phyloP scores from a whole-genome alignment of 2,329 filamentous ascomycete genomes.

The Cryphonectria carpinicola region DNA sequence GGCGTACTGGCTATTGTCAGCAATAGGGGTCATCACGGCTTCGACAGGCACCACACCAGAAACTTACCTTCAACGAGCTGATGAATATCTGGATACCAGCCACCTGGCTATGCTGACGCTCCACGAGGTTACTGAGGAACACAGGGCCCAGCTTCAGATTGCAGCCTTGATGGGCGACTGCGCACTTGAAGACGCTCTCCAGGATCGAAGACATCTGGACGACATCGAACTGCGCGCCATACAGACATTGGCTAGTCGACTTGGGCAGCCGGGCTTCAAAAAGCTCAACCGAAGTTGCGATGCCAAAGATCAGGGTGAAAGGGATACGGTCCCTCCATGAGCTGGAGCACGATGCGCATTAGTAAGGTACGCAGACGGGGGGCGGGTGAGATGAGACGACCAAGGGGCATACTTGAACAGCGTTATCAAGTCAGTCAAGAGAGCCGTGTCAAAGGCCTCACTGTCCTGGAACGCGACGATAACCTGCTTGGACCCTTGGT shows the following conservation, averaged over 20 bases:
- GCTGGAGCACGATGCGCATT: slow-evolving; percentile 40
- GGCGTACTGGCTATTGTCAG: slow-evolving; percentile 61
- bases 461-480: slow-evolving; percentile 79
- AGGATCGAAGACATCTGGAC: slow-evolving; percentile 73
- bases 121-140: slow-evolving; percentile 66
- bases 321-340: slow-evolving; percentile 76
- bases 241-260: slow-evolving; percentile 67
- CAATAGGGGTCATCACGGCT: slow-evolving; percentile 9
- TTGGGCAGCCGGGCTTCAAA: slow-evolving; percentile 76
- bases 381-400: neutral
- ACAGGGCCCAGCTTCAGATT: slow-evolving; percentile 66
- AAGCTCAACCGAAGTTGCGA: slow-evolving; percentile 80
- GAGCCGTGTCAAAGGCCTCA: slow-evolving; percentile 74
- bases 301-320: slow-evolving; percentile 76
- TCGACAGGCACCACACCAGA: neutral
- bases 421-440: slow-evolving; percentile 73
- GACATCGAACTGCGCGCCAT: slow-evolving; percentile 77
- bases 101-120: slow-evolving; percentile 76
- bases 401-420: slow-evolving; percentile 63
- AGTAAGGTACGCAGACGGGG: slow-evolving; percentile 11
- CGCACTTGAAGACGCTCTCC: slow-evolving; percentile 71
- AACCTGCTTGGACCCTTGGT: slow-evolving; percentile 60
- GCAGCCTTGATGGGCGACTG: slow-evolving; percentile 61
- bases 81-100: slow-evolving; percentile 75
- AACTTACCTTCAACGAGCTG: slow-evolving; percentile 66